A percentile compares a stretch with the other conserved stretches of the same genome.
phyloP scores from a whole-genome alignment of 176 grass and related monocot genomes.

The Musa acuminata region DNA sequence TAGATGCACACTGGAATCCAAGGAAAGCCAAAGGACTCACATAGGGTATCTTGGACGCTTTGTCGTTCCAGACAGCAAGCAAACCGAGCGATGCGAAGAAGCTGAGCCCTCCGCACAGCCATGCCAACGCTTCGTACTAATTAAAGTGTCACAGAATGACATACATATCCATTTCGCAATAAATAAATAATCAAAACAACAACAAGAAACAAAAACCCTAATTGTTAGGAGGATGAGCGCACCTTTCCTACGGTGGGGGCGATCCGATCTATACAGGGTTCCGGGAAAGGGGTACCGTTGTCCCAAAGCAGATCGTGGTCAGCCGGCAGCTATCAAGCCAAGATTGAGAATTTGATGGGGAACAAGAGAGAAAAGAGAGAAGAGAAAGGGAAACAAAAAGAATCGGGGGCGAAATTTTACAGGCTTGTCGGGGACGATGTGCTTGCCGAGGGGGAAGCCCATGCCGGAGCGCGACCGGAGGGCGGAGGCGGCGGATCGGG shows the following conservation, averaged over 20 bases:
- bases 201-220: neutral
- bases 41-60: constrained; percentile 83
- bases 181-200: neutral
- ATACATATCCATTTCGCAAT: constrained; percentile 15
- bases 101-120: constrained; percentile 77
- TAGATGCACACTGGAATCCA: neutral
- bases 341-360: neutral
- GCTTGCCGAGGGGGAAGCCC: constrained; percentile 78
- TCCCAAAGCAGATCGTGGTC: constrained; percentile 90
- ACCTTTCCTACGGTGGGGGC: constrained; percentile 95
- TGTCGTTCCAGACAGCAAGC: constrained; percentile 61
- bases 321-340: constrained; percentile 36
- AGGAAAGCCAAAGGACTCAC: constrained; percentile 35
- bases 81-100: constrained; percentile 65
- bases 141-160: neutral
- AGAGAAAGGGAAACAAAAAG: neutral
- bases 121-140: constrained; percentile 86
- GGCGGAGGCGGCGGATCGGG: constrained; percentile 51
- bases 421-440: constrained; percentile 92
- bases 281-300: constrained; percentile 83
- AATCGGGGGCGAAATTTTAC: constrained; percentile 19
- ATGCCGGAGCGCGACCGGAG: constrained; percentile 77
- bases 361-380: constrained; percentile 11
- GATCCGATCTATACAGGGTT: constrained; percentile 89
- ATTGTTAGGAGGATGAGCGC: constrained; percentile 2